phyloP scores from a whole-genome alignment of 176 grass and related monocot genomes.

The Carex parvula region DNA sequence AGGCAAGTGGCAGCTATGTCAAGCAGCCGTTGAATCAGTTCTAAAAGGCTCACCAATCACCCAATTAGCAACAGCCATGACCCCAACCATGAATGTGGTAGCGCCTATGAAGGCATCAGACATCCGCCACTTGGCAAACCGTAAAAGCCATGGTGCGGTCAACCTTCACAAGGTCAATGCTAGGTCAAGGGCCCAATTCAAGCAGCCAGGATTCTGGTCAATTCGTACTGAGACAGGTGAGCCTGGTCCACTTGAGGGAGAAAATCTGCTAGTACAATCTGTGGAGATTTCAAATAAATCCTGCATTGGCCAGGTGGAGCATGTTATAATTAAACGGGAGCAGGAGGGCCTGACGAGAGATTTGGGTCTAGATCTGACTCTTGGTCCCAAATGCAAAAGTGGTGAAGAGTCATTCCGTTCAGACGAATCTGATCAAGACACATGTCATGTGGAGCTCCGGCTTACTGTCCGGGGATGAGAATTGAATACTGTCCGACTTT shows the following conservation, averaged over 20 bases:
- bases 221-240: neutral
- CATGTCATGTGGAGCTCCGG: slow-evolving; percentile 1
- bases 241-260: neutral
- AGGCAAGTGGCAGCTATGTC: slow-evolving; percentile 59
- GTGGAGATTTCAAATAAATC: neutral
- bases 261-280: neutral
- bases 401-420: neutral
- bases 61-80: neutral
- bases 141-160: neutral
- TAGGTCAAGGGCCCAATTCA: slow-evolving; percentile 17
- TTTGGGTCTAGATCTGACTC: slow-evolving; percentile 24
- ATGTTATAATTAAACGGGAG: neutral
- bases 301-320: neutral
- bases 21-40: slow-evolving; percentile 51
- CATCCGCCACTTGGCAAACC: slow-evolving; percentile 50
- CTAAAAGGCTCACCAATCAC: slow-evolving; percentile 45
- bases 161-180: slow-evolving; percentile 27
- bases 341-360: neutral
- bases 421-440: neutral
- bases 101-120: slow-evolving; percentile 33
- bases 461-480: slow-evolving; percentile 1
- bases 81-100: neutral
- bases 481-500: neutral
- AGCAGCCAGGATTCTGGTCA: slow-evolving; percentile 10
- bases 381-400: slow-evolving; percentile 4